Evolutionary conservation across 345 rosid genomes (phyloP), one percentile per base, ranked within the genome.

Genomic region (Salix koriyanagi): DNA sequence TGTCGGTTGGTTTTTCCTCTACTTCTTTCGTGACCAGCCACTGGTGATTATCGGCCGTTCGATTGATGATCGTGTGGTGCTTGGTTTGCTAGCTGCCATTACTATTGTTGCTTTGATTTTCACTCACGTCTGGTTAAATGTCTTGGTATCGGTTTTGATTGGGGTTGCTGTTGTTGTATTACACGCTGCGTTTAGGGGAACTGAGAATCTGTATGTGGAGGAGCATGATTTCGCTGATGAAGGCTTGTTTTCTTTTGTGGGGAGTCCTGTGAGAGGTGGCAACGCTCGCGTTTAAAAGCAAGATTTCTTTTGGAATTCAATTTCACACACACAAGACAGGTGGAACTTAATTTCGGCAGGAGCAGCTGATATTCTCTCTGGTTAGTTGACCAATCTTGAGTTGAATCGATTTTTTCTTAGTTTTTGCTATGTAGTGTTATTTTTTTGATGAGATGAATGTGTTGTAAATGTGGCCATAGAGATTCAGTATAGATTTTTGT

Each of bases 1-100:
- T 79, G 76, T 87, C 67, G 96, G 86, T 32, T 90, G 96, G 96
- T 77, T 81, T 82, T 88, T 80, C 84, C 90, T 91, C 71, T 91
- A 85, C 88, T 86, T 89, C 86, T 84, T 80, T 62, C 89, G 92
- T 61, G 89, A 85, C 69, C 82, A 79, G 79, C 90, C 88, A 1
- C 50, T 91, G 34, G 74, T 42, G 26, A 48, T 90, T 15, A 14
- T 87, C 69, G 44, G 65, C 65, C 87, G 83, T 16, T 13, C 66
- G 42, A 77, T 91, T 54, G 92, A 90, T 75, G 96, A 91, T 46
- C 92, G 91, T 11, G 37, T 86, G 32, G 87, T 90, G 71, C 83
- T 91, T 34, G 84, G 48, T 6, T 54, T 83, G 44, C 93, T 91
- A 7, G 65, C 61, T 4, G 79, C 74, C 7, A 75, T 86, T 21